Percentiles rank a stretch among this genome's conserved stretches.
Conservation (phyloP, 140 eudicot genomes). For the Erigeron philadelphicus region DNA sequence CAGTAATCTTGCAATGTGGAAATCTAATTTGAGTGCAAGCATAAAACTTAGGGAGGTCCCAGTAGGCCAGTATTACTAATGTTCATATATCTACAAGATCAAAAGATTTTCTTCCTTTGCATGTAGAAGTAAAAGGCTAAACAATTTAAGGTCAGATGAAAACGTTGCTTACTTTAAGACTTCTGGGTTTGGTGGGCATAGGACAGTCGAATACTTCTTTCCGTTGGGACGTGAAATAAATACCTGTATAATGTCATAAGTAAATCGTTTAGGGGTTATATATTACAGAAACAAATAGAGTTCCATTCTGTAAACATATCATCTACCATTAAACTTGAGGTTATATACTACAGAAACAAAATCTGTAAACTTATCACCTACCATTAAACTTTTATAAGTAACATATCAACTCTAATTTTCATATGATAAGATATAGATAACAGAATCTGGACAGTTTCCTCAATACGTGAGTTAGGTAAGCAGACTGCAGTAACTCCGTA, state of each 20-base stretch:
- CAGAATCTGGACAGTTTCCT: neutral
- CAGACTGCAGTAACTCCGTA: neutral
- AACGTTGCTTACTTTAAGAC: conserved; percentile 39
- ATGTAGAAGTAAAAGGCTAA: conserved; percentile 1
- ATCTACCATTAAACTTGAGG: neutral
- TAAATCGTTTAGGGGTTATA: neutral
- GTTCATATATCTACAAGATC: neutral
- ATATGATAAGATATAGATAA: neutral
- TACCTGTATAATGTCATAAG: conserved; percentile 44
- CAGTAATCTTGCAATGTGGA: conserved; percentile 1
- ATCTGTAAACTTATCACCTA: neutral
- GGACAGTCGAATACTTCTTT: conserved; percentile 66
- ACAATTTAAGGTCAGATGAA: neutral
- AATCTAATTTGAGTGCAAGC: conserved; percentile 15
- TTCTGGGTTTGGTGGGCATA: conserved; percentile 60
- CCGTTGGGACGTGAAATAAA: conserved; percentile 84
- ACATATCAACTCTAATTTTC: neutral
- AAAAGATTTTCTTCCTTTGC: conserved; percentile 9
- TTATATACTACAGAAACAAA: no score
- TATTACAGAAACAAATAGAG: neutral
- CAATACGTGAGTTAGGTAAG: neutral
- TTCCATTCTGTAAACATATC: neutral
- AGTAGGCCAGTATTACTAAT: neutral
- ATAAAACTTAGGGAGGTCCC: neutral
- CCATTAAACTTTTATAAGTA: neutral